Conservation (phyloP, 2,329 filamentous ascomycete species). For the Teratosphaeria nubilosa region DNA sequence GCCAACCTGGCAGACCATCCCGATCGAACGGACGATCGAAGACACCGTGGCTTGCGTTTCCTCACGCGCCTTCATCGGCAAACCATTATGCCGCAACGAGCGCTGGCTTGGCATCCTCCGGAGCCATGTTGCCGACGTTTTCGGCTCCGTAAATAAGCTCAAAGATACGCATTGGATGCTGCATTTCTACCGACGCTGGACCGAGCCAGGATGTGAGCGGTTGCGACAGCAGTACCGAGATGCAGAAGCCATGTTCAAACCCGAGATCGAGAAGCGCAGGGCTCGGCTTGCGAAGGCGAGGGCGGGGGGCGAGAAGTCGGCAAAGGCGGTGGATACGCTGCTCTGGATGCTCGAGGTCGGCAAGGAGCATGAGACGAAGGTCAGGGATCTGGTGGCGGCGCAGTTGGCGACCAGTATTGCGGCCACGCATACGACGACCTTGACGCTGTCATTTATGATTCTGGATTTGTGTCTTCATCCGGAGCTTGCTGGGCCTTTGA, state of each 20-base stretch:
- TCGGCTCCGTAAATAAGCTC: slow-evolving; percentile 24
- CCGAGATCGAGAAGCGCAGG: slow-evolving; percentile 25
- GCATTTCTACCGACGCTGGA: slow-evolving; percentile 24
- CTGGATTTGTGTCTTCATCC: slow-evolving; percentile 7
- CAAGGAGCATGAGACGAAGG: slow-evolving; percentile 4
- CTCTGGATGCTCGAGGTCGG: slow-evolving; percentile 19
- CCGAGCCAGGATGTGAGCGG: slow-evolving; percentile 24
- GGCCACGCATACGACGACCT: slow-evolving; percentile 19
- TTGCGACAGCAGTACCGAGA: slow-evolving; percentile 22
- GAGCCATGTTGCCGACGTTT: slow-evolving; percentile 27
- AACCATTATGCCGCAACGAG: slow-evolving; percentile 27
- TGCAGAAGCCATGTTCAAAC: slow-evolving; percentile 26
- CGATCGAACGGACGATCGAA: slow-evolving; percentile 5
- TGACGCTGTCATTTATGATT: slow-evolving; percentile 11
- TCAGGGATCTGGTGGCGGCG: slow-evolving; percentile 9
- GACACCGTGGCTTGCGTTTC: slow-evolving; percentile 30
- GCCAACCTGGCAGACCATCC: background rate
- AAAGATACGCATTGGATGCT: slow-evolving; percentile 27
- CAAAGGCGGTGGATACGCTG: slow-evolving; percentile 17
- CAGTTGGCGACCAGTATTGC: slow-evolving; percentile 13
- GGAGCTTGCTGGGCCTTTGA: slow-evolving; percentile 15
- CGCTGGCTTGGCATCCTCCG: slow-evolving; percentile 28
- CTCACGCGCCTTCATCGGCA: slow-evolving; percentile 31
- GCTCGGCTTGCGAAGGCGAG: slow-evolving; percentile 7
- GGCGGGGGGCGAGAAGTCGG: slow-evolving; percentile 7